Base-by-base conservation (phyloP, 257 asterid species). In the Lavandula angustifolia region DNA sequence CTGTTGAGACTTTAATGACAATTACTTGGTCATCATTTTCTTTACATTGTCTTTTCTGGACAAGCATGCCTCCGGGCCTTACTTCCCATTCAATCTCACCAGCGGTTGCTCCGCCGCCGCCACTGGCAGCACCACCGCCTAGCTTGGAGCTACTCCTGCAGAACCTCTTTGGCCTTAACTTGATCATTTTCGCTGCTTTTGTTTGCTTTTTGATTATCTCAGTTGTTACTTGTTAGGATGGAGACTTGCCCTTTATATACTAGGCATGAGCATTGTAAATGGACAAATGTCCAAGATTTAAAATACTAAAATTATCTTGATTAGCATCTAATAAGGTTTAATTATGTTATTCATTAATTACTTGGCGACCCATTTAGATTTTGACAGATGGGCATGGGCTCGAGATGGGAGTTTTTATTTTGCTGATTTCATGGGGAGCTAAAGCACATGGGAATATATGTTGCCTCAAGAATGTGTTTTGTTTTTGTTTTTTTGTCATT, bases 41-140 rank as follows among this genome's bases (percentile, higher is more conserved):
- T 13, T 69, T 77, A 53, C 69, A 79, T 29, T 81, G 86, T 68
- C 94, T 54, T 31, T 63, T 87, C 33, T 87, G 95, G 4, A 87
- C 95, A 12, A 87, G 80, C 95, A 87, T 87, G 18, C 95, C 95
- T 1, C 95, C 95, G 0, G 95, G 95, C 22, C 95, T 82, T 7
- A 85, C 41, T 60, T 87, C 92, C 95, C 92, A 87, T 61, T 78
- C 78, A 53, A 87, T 87, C 65, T 87, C 88, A 0, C 73, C 64
- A 9, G 70, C 42, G 14, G 64, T n/a, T n/a, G n/a, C 40, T 37
- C 16, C 70, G 2, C 56, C 71, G 0, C 8, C 12, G 2, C 18
- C 32, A 4, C 7, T 53, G 66, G 66, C 27, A 32, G 62, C 67
- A 6, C 49, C 65, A 4, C 13, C 29, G 14, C 17, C 46, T 31